Evolutionary conservation across 1,139 yeast species (phyloP), one percentile per base, ranked within the genome.

Genomic region (Chernovozyma aurita): DNA sequence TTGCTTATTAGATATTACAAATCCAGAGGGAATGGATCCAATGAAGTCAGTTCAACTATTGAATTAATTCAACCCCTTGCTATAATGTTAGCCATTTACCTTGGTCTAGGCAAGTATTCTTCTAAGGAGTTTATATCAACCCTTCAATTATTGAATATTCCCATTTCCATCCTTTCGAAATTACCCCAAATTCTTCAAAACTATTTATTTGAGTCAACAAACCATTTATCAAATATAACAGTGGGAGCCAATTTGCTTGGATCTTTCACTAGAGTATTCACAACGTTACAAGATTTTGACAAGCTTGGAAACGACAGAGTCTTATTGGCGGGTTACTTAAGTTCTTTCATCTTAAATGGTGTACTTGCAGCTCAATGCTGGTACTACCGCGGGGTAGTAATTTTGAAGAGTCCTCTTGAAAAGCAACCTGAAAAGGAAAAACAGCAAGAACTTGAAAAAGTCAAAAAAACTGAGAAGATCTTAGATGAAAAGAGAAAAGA

Each of bases 231-330:
- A 15, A 63, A 67, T 13, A 57, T 76, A 31, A 72, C 82, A 8
- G 73, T 79, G 28, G 63, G 70, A 35, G 81, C 79, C 39, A 76
- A 77, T 49, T 63, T 73, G 26, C 39, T 73, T 11, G 85, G 85
- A 0, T 66, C 81, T 3, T 55, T 72, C 24, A 72, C 76, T 20
- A 63, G 85, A 39, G 76, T 78, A 13, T 76, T 73, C 50, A 79
- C 85, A 26, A 74, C 82, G 1, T 37, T 71, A 30, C 72, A 67
- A 43, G 53, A 52, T 33, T 56, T 53, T 32, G 47, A 53, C 14
- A 49, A 53, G 29, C 47, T 55, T 34, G 53, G 57, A 15, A 46
- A 54, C 34, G 69, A 64, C 43, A 42, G 47, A 35, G 57, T 65
- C 7, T 58, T 65, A 40, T 51, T 63, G 36, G 58, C 63, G 5